phyloP scores from a whole-genome alignment of 371 early-diverging fungal species.

The Lichtheimia ramosa region DNA sequence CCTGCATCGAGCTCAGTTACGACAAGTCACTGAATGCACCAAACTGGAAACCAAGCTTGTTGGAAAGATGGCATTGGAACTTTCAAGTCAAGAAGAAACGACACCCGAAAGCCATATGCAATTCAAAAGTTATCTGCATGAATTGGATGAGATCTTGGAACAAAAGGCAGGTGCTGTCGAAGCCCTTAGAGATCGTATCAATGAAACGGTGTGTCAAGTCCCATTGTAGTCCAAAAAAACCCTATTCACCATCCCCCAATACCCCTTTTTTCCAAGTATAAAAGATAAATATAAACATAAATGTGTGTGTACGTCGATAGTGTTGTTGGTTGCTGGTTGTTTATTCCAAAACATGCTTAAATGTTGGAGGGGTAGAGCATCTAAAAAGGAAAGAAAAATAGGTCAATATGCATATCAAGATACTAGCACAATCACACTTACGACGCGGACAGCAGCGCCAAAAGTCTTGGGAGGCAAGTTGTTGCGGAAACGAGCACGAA shows the following conservation, averaged over 20 bases:
- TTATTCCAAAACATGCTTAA: constrained; percentile 42
- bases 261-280: not conserved
- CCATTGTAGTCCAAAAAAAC: constrained; percentile 20
- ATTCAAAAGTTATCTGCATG: constrained; percentile 49
- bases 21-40: constrained; percentile 75
- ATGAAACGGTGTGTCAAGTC: constrained; percentile 35
- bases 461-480: constrained; percentile 95
- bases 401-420: not conserved
- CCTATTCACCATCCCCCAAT: constrained; percentile 3
- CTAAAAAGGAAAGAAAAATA: constrained; percentile 31
- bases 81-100: constrained; percentile 31
- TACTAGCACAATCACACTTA: constrained; percentile 41
- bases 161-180: constrained; percentile 52
- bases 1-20: constrained; percentile 79
- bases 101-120: constrained; percentile 12
- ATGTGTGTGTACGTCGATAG: too few relatives aligned
- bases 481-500: constrained; percentile 94
- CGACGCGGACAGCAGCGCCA: constrained; percentile 91
- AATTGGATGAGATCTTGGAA: constrained; percentile 60
- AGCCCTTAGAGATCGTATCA: constrained; percentile 50
- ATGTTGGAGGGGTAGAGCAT: constrained; percentile 95
- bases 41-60: constrained; percentile 83
- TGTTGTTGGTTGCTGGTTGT: not conserved
- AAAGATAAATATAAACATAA: not conserved
- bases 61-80: constrained; percentile 64